Evolutionary conservation across 805 yeast species (phyloP), one percentile per base, ranked within the genome.

Genomic region (Wickerhamomyces ciferrii): DNA sequence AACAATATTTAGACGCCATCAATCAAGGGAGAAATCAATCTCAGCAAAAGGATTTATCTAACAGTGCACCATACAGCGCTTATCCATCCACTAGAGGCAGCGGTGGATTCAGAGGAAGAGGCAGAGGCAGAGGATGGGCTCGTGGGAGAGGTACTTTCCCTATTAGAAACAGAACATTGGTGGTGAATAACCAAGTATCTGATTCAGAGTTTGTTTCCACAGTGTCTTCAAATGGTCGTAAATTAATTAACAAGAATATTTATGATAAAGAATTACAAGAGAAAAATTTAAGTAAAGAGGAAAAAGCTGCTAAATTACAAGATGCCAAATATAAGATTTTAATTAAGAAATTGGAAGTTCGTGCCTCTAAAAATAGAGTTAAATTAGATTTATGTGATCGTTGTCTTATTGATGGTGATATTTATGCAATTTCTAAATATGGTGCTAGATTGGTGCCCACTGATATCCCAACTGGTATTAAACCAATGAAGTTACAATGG

Each of bases 321-420:
- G 58, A 52, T 25, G 54, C 57, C 17, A 57, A 51, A 21, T 31
- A 32, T 2, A 49, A 43, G 31, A 48, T 53, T 1, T 31, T 34
- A 13, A 38, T 37, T n/a, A 52, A 58, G 40, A 56, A 56, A 43
- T 42, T 50, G 18, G 59, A 60, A 41, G 19, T 48, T 2, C 52
- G 59, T 31, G 43, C 52, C 2, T 51, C 58, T 38, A 55, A 61
- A 45, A 68, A 73, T 45, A 63, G 66, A 47, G 56, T 58, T 7
- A 63, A 65, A 43, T 66, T 71, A 39, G 78, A 71, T 43, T 58
- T 61, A 47, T 70, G 72, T 45, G 84, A 81, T 53, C 64, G 82
- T 36, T 53, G 71, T 10, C 43, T 54, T 14, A 63, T 79, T 11
- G 67, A 69, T 29, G 72, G 71, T 4, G 65, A 65, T n/a, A 58